Base-by-base conservation (phyloP, 23 red algal species). In the Gracilaria gracilis region DNA sequence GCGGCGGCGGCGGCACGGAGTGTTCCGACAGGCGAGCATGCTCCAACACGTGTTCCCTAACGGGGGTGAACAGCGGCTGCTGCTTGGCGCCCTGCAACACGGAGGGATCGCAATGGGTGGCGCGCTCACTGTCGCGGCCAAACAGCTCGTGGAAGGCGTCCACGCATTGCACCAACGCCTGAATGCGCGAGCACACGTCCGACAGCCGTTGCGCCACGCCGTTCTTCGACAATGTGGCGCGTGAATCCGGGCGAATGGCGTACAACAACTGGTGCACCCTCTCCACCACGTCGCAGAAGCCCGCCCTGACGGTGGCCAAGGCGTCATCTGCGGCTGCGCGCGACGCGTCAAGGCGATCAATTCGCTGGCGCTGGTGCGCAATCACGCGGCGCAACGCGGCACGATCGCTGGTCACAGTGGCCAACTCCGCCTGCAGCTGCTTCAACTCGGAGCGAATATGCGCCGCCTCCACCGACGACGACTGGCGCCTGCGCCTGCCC, bases 91-190 rank as follows among this genome's bases (percentile, higher is more conserved):
- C 2, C 12, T 67, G 62, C 9, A 34, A 15, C 27, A 64, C 21
- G 8, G n/a, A 31, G 59, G 7, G 59, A 6, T 36, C 28, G 27
- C 32, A 33, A 2, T 67, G n/a, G 33, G n/a, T 67, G 59, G 8
- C n/a, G 7, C 28, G 62, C 62, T 67, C 62, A 24, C 33, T 36
- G 6, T 67, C 67, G 16, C 67, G 67, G 0, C 67, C 67, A 40
- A 73, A 73, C 33, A 73, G 67, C 67, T 8, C 35, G 35, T 73
- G 67, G 28, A 73, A 73, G 35, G 67, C 67, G 35, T 73, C 67
- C 33, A 73, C 34, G 67, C 67, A 37, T 24, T 73, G 67, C 15
- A 44, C 33, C 33, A 73, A 16, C 31, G 67, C 67, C 23, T 40
- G 33, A 0, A 73, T 7, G 28, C 67, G 33, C 33, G 67, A 4